Percentiles rank a stretch among this genome's conserved stretches.
phyloP scores from a whole-genome alignment of 352 stramenopile genomes.

The Blastocystis sp. region DNA sequence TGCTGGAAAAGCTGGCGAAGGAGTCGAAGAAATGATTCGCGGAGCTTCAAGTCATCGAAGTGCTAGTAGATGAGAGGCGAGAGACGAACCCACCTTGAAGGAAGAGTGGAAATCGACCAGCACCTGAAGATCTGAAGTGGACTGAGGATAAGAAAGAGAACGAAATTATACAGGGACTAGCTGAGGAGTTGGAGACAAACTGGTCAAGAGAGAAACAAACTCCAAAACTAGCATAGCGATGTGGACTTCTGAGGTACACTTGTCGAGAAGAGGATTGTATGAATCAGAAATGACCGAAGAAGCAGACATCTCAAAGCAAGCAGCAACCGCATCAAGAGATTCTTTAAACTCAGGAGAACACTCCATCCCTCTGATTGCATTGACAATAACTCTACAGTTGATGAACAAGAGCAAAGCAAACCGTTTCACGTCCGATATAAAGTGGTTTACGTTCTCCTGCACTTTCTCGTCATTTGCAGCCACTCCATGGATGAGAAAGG shows the following conservation, averaged over 20 bases:
- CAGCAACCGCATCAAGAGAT: background rate
- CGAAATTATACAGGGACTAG: background rate
- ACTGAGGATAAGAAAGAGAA: background rate
- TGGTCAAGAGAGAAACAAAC: background rate
- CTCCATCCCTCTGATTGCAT: background rate
- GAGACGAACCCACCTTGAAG: background rate
- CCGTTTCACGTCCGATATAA: background rate
- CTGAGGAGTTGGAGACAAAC: background rate
- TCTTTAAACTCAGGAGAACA: background rate
- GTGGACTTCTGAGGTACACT: background rate
- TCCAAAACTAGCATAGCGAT: background rate
- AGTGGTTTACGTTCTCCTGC: background rate
- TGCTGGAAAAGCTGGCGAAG: background rate
- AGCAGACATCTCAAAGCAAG: background rate
- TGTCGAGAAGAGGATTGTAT: background rate
- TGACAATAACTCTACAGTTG: background rate
- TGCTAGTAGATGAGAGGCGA: background rate
- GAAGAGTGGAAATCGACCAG: background rate
- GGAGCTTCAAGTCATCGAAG: background rate
- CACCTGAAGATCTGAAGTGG: background rate
- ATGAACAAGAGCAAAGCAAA: background rate
- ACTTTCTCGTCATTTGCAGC: background rate
- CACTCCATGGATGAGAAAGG: background rate
- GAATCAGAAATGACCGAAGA: background rate
- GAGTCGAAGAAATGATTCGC: background rate